Evolutionary conservation across 306 rosid species (phyloP), one percentile per base, ranked within the genome.

Genomic region (Albizia julibrissin): DNA sequence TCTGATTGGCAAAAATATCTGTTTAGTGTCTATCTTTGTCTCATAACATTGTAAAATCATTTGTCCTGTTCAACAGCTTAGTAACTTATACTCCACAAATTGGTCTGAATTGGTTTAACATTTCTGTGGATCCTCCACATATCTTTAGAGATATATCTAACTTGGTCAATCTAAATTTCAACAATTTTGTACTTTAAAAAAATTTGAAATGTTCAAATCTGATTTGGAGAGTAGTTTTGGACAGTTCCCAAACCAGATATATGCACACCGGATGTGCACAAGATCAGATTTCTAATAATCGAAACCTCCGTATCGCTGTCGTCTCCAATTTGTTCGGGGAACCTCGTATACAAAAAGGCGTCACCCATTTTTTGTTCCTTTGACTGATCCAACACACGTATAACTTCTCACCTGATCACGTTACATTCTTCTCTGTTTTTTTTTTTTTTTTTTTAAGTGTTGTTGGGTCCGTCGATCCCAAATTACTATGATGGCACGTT

Each of bases 311-410:
- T 76, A 87, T 46, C 12, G 3, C 3, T 12, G 14, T 22, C 12
- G 21, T 75, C 70, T 82, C 90, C 89, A 87, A 54, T 62, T 76
- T 81, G 15, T 88, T 71, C 87, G 93, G 88, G 88, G 11, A 66
- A 84, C 80, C 75, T 84, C 89, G 70, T 79, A 85, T 69, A 1
- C 72, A 42, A 70, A 69, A 42, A 75, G 18, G 15, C 39, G 52
- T 69, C 86, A 59, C 47, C 78, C 72, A 74, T 74, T 73, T 73
- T 72, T 68, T 78, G 85, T 84, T 89, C 62, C 81, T 16, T 76
- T 73, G 73, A 44, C 76, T 66, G 58, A 69, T 83, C 79, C 76
- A 46, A 78, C 29, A 67, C 46, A 67, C 72, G 21, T 0, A 79
- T 66, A 56, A 56, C 62, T 71, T 69, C 70, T 77, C 84, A 58